These are phyloP conservation scores for Populus hybrid DNA, from an alignment of 441 rosid genomes.

Conservation along the genomic window DNA sequence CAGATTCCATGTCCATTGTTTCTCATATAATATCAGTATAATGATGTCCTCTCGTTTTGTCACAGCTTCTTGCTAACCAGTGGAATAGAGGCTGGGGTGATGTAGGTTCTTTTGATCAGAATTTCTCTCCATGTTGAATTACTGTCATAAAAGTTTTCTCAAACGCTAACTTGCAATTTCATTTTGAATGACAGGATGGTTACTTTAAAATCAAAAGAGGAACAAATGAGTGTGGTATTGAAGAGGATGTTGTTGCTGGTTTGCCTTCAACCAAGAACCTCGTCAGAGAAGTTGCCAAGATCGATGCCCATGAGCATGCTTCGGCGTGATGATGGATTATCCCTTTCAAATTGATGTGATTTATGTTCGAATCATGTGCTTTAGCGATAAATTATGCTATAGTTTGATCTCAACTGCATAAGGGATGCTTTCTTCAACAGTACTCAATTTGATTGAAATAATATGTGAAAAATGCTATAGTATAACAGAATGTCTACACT, in stretches of 20 bases:
- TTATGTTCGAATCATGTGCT: neutral
- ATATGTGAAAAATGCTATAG: neutral
- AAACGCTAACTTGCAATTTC: slow-evolving; percentile 1
- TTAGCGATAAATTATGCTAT: neutral
- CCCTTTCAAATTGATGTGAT: neutral
- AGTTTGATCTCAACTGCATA: neutral
- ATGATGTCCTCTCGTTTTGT: slow-evolving; percentile 2
- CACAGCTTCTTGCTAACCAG: slow-evolving; percentile 92
- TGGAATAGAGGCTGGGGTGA: slow-evolving; percentile 98
- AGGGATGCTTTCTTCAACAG: neutral
- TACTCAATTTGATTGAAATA: neutral
- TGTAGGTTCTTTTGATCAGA: slow-evolving; percentile 41
- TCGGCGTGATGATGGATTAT: slow-evolving; percentile 28
- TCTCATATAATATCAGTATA: neutral
- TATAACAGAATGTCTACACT: neutral
- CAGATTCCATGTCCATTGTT: neutral
- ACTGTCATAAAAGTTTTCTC: neutral
- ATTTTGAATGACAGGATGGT: slow-evolving; percentile 60
- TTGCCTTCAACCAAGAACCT: slow-evolving; percentile 73
- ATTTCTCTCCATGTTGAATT: neutral
- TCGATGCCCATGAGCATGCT: slow-evolving; percentile 38
- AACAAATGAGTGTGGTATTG: slow-evolving; percentile 88
- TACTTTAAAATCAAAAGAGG: slow-evolving; percentile 85
- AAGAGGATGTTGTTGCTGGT: slow-evolving; percentile 74
- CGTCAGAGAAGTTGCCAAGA: slow-evolving; percentile 38